Base-by-base conservation (phyloP, 768 basidiomycete genomes). In the Agrocybe praecox region DNA sequence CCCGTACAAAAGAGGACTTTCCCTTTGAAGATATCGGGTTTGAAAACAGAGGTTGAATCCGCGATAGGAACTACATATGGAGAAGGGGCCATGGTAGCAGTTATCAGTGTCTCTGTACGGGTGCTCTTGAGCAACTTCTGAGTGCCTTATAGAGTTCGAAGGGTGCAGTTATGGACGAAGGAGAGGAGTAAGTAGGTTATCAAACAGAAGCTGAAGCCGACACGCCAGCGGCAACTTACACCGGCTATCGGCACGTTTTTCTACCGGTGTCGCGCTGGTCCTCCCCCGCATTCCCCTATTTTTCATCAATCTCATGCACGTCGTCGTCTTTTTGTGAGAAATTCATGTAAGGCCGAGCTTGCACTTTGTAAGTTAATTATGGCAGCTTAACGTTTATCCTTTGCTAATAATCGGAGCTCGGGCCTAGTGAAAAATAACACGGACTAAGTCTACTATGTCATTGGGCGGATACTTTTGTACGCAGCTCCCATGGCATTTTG, bases 1-100 rank as follows among this genome's bases (percentile, higher is more conserved):
- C 94, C 95, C 0, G 94, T 96, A 74, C 90, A 94, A 73, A 93
- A 91, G 4, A 92, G 76, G 19, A 96, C 92, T 69, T 96, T 97
- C 58, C 90, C 94, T 60, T 87, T 85, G 84, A 96, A 96, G 26
- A 98, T 80, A 61, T 91, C 88, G 1, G 75, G 67, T 62, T 85
- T 87, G 81, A 96, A 98, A 53, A 90, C 75, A 42, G 81, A 65
- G 0, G 78, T 80, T 0, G 89, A 90, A 57, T 77, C 74, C 24
- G 75, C 74, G 18, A 80, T 66, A 0, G 87, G 81, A 22, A 76
- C 72, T 23, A 80, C 70, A 50, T 81, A 72, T 21, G 69, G 65
- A 57, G 63, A 55, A 14, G 78, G 67, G 8, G 83, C 62, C 83
- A 82, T 81, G 46, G 54, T 62, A 26, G 29, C 51, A 19, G 36